These are phyloP conservation scores for Hyaloperonospora arabidopsidis DNA, from an alignment of 352 stramenopile genomes.

Conservation along the genomic window DNA sequence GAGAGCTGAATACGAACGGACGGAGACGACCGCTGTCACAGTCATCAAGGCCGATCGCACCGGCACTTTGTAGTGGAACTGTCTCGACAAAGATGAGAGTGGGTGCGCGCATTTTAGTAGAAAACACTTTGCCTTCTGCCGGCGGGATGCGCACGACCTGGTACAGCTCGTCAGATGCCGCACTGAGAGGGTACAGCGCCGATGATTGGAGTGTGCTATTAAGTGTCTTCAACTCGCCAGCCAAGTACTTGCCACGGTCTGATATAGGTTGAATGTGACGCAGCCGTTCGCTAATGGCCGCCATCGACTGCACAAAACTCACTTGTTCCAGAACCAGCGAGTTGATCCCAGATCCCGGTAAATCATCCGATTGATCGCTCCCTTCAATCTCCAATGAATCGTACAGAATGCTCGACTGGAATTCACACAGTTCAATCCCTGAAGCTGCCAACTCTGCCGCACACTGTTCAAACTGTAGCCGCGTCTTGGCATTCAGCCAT, in stretches of 20 bases:
- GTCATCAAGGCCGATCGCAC: conserved; percentile 21
- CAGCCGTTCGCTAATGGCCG: conserved; percentile 59
- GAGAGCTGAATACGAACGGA: conserved; percentile 46
- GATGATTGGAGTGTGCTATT: conserved; percentile 51
- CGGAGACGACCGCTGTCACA: conserved; percentile 34
- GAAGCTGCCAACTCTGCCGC: conserved; percentile 38
- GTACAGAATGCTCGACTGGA: conserved; percentile 66
- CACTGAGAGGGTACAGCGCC: conserved; percentile 65
- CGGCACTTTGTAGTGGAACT: conserved; percentile 45
- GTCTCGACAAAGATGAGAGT: conserved; percentile 74
- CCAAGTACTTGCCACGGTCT: conserved; percentile 41
- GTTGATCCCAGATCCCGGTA: conserved; percentile 30
- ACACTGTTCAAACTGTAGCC: conserved; percentile 44
- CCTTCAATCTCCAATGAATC: conserved; percentile 41
- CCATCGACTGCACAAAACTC: conserved; percentile 62
- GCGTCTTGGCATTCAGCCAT: conserved; percentile 49
- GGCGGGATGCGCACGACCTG: conserved; percentile 66
- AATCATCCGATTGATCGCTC: conserved; percentile 7
- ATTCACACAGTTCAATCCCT: conserved; percentile 53
- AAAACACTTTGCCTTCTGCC: conserved; percentile 75
- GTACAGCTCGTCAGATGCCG: conserved; percentile 62
- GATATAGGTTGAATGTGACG: conserved; percentile 56
- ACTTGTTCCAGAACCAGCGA: conserved; percentile 69
- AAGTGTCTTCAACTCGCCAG: conserved; percentile 38
- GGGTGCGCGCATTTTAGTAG: conserved; percentile 76